These are phyloP conservation scores for Actinomucor elegans DNA, from an alignment of 371 early-diverging fungal species.

Conservation along the genomic window DNA sequence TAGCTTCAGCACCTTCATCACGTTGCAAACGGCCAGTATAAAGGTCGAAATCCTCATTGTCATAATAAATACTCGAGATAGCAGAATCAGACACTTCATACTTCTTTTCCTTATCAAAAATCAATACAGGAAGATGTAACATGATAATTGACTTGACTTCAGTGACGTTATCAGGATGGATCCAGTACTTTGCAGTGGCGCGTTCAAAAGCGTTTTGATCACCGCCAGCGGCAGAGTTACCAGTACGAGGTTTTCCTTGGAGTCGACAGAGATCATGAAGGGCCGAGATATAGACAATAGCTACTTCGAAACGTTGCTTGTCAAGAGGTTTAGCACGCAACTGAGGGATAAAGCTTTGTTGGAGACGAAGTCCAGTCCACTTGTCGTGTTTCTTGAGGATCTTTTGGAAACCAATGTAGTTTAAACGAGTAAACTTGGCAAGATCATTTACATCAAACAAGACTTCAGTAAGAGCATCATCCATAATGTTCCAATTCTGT, in stretches of 20 bases:
- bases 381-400: slow-evolving; percentile 96
- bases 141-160: slow-evolving; percentile 92
- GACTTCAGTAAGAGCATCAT: slow-evolving; percentile 47
- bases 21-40: slow-evolving; percentile 82
- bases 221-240: slow-evolving; percentile 41
- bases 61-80: slow-evolving; percentile 34
- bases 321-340: slow-evolving; percentile 61
- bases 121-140: slow-evolving; percentile 91
- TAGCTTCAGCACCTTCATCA: slow-evolving; percentile 87
- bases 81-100: slow-evolving; percentile 31
- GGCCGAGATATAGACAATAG: slow-evolving; percentile 49
- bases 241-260: slow-evolving; percentile 42
- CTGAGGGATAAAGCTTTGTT: slow-evolving; percentile 79
- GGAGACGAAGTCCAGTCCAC: slow-evolving; percentile 65
- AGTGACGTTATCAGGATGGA: slow-evolving; percentile 95
- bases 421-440: slow-evolving; percentile 88
- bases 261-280: slow-evolving; percentile 46
- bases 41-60: slow-evolving; percentile 29
- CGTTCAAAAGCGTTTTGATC: slow-evolving; percentile 39
- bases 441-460: slow-evolving; percentile 81
- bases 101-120: slow-evolving; percentile 60
- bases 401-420: slow-evolving; percentile 93
- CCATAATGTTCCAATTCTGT: slow-evolving; percentile 45
- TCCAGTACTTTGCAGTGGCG: slow-evolving; percentile 81
- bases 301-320: slow-evolving; percentile 56